Evolutionary conservation across 108 stramenopile species (phyloP).

Genomic region (Epithemia pelagica): DNA sequence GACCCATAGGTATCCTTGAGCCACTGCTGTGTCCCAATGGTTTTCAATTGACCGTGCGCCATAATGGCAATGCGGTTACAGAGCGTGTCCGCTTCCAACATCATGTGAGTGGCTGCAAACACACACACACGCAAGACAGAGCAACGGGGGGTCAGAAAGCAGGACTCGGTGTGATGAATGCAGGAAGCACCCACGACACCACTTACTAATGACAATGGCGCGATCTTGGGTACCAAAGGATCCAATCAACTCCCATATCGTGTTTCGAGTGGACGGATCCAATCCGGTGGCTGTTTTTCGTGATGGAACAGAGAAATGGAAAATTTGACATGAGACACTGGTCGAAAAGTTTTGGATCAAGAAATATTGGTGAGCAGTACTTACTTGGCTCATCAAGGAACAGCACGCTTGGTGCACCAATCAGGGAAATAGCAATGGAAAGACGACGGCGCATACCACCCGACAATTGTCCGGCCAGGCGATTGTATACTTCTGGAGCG

Average conservation of each 20-base stretch:
- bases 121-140: background rate
- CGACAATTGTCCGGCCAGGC: constrained; percentile 45
- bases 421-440: constrained; percentile 78
- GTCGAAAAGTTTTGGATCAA: too few relatives aligned
- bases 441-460: constrained; percentile 92
- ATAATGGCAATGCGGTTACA: constrained; percentile 89
- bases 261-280: constrained; percentile 56
- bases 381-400: constrained; percentile 84
- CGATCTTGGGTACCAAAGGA: constrained; percentile 44
- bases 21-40: constrained; percentile 71
- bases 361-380: too few relatives aligned
- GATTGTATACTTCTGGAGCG: constrained; percentile 30
- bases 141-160: background rate
- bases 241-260: constrained; percentile 44
- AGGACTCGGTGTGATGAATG: background rate
- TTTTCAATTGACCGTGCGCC: constrained; percentile 67
- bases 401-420: constrained; percentile 69
- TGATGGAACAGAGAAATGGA: too few relatives aligned
- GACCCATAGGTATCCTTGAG: constrained; percentile 62
- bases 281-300: constrained; percentile 21
- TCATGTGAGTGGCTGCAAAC: constrained; percentile 75
- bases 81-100: constrained; percentile 90
- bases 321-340: too few relatives aligned
- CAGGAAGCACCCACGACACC: background rate
- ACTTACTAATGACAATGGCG: constrained; percentile 55